Evolutionary conservation across 768 basidiomycete species (phyloP), one percentile per base, ranked within the genome.

Genomic region (Solioccasus polychromus): DNA sequence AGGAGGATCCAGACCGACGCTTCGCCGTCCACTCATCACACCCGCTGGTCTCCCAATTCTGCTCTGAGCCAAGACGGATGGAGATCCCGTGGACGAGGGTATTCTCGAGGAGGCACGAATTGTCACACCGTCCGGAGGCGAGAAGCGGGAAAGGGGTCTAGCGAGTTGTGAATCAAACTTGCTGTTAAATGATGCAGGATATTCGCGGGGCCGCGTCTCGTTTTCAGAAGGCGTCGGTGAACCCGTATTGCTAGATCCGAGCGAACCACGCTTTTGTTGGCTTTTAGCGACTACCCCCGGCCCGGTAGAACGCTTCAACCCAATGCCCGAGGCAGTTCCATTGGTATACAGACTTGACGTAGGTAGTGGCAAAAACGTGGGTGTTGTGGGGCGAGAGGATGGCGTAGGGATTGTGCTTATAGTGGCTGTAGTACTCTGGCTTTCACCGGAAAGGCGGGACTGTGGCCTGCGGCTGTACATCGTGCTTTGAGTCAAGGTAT

Each of bases 321-420:
- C 76, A 24, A 66, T 63, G 10, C 73, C 73, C 18, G 70, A 35
- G 22, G 39, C 40, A 24, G 45, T 24, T 35, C 69, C 57, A 25
- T 69, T 68, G n/a, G 69, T 59, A 48, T 80, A 77, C 19, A 78
- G 47, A 30, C 77, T 69, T 22, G 72, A 66, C 20, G 79, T 74
- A 3, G 87, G 83, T 24, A 88, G 53, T n/a, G 87, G 87, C 20
- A 90, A 71, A 55, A 85, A 83, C 15, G 86, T 88, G 8, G 88
- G 88, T 19, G 88, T 87, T 18, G 82, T 63, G 8, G 88, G 88
- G 2, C 88, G 80, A 30, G 85, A 86, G 5, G 74, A 68, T 15
- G 85, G 78, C 4, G 84, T 81, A 9, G 82, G 75, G 39, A 87
- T 78, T 10, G 83, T 79, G 51, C 79, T 82, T 17, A 76, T 65